Conservation (phyloP, 1,284 basidiomycete genomes). For the Cutaneotrichosporon sp. region DNA sequence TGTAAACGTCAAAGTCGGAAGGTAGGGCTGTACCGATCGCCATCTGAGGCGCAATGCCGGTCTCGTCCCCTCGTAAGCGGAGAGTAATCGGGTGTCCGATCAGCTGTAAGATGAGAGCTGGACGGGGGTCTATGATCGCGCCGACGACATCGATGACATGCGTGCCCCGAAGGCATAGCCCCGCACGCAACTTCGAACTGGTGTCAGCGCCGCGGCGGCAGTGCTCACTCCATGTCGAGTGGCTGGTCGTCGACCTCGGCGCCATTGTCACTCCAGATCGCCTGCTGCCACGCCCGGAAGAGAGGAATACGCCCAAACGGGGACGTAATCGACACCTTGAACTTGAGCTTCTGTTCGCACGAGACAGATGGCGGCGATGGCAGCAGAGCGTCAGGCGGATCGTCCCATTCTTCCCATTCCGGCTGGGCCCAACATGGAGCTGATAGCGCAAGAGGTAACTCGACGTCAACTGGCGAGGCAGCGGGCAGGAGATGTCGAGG, state of each 20-base stretch:
- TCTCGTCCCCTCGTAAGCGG: neutral
- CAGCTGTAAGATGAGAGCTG: neutral
- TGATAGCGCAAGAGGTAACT: neutral
- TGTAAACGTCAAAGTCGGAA: neutral
- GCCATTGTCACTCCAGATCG: neutral
- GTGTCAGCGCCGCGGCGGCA: neutral
- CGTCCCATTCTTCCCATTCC: constrained; percentile 1
- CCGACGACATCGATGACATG: neutral
- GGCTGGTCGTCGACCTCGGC: neutral
- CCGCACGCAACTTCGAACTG: constrained; percentile 1
- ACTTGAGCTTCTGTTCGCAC: neutral
- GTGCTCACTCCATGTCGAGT: neutral
- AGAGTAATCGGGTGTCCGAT: neutral
- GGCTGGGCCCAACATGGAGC: neutral
- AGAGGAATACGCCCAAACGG: neutral
- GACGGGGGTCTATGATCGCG: constrained; percentile 4
- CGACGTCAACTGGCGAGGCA: neutral
- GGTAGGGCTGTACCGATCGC: neutral
- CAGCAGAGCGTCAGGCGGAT: neutral
- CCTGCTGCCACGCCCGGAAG: constrained; percentile 5
- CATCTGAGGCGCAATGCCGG: neutral
- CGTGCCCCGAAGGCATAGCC: neutral
- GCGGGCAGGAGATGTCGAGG: neutral
- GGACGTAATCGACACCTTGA: neutral
- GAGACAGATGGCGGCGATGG: neutral